phyloP scores from a whole-genome alignment of 139 green algal species.

The Pedinophyceae sp. region DNA sequence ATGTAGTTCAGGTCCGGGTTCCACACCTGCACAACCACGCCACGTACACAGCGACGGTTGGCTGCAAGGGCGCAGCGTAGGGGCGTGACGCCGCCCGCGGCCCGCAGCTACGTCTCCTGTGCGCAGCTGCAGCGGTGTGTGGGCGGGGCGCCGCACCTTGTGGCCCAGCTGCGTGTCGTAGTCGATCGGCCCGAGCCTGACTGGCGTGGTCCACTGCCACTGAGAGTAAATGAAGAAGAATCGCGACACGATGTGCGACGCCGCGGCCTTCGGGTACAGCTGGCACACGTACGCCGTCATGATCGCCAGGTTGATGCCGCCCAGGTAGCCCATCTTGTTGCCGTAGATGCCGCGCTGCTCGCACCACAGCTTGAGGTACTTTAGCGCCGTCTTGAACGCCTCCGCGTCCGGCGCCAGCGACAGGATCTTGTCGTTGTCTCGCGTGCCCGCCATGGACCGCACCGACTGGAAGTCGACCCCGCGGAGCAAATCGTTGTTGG shows the following conservation, averaged over 20 bases:
- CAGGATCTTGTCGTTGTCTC: conserved; percentile 78
- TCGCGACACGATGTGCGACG: conserved; percentile 39
- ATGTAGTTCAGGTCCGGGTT: conserved; percentile 53
- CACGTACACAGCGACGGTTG: no score
- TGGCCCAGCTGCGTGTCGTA: conserved; percentile 26
- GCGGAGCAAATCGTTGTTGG: conserved; percentile 49
- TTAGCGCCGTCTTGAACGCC: conserved; percentile 49
- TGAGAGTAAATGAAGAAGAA: conserved; percentile 70
- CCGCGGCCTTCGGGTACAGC: conserved; percentile 62
- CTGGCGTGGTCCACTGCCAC: conserved; percentile 70
- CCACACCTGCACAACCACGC: conserved; percentile 38
- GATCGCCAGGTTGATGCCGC: conserved; percentile 93
- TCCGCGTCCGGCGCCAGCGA: conserved; percentile 33
- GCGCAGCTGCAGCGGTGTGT: no score
- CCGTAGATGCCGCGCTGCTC: conserved; percentile 41
- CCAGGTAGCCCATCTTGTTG: conserved; percentile 80
- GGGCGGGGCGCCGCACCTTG: conserved; percentile 1
- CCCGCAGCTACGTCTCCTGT: no score
- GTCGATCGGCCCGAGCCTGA: conserved; percentile 62
- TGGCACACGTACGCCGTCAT: conserved; percentile 80
- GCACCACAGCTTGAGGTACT: conserved; percentile 83
- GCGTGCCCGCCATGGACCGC: conserved; percentile 70
- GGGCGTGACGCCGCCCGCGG: no score
- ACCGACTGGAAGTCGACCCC: conserved; percentile 73
- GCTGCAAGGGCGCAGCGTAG: no score